Evolutionary conservation across 805 yeast species (phyloP).

Genomic region (Schwanniomyces pseudopolymorphus): DNA sequence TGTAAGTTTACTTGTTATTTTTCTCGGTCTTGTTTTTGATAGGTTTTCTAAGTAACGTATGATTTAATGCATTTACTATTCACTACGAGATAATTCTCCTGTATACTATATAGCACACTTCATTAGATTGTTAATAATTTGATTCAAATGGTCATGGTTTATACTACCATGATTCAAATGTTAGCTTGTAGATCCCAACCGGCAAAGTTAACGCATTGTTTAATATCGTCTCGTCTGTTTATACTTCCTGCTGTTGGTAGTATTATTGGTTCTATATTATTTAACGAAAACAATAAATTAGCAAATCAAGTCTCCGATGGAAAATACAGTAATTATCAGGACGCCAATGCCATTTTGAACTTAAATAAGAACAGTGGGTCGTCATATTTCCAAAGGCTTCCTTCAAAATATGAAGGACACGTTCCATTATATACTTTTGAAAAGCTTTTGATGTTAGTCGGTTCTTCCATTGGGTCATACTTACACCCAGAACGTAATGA

Average conservation of each 20-base stretch:
- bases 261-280: slow-evolving; percentile 27
- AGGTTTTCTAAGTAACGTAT: slow-evolving; percentile 5
- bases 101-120: neutral
- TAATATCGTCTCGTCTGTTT: slow-evolving; percentile 5
- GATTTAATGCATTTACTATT: neutral
- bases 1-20: neutral
- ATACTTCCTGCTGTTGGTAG: slow-evolving; percentile 16
- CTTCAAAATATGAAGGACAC: slow-evolving; percentile 68
- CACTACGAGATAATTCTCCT: neutral
- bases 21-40: slow-evolving; percentile 5
- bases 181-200: neutral
- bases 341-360: slow-evolving; percentile 29
- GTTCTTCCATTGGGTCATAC: slow-evolving; percentile 77
- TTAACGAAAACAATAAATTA: slow-evolving; percentile 46
- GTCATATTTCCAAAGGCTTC: slow-evolving; percentile 36
- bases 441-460: slow-evolving; percentile 58
- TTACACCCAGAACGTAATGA: slow-evolving; percentile 74
- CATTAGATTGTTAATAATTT: neutral
- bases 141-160: neutral
- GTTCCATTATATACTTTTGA: slow-evolving; percentile 71
- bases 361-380: slow-evolving; percentile 13
- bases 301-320: slow-evolving; percentile 63
- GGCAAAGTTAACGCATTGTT: neutral
- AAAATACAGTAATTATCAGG: slow-evolving; percentile 37
- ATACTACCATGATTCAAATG: neutral